These are phyloP conservation scores for Hysterium pulicare DNA, from an alignment of 2,329 filamentous ascomycete species.

Conservation along the genomic window DNA sequence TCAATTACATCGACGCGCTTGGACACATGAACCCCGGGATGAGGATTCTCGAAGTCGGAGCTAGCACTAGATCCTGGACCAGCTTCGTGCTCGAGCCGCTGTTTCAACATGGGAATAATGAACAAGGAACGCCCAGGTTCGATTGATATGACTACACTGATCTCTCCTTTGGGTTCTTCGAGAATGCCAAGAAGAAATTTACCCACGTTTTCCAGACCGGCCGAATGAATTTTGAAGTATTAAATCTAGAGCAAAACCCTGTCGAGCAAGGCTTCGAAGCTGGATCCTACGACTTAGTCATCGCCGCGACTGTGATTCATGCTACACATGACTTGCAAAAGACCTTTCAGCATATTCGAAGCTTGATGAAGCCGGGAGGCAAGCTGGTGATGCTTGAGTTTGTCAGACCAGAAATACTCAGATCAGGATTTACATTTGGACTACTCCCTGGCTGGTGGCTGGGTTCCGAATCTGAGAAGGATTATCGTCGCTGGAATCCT, in stretches of 20 bases:
- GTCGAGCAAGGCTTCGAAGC: constrained; percentile 1
- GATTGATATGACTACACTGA: not conserved
- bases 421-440: constrained; percentile 5
- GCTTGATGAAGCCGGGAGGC: constrained; percentile 7
- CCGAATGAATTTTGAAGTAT: not conserved
- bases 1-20: not conserved
- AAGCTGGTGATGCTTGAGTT: constrained; percentile 5
- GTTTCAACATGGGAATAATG: not conserved
- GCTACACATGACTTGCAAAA: constrained; percentile 2
- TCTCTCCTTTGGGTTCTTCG: constrained; percentile 3
- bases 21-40: not conserved
- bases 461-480: constrained; percentile 11
- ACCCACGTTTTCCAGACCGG: not conserved
- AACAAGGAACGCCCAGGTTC: not conserved
- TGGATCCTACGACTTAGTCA: constrained; percentile 6
- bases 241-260: constrained; percentile 1
- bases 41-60: not conserved
- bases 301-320: constrained; percentile 6
- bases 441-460: constrained; percentile 7
- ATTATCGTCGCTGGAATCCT: constrained; percentile 23
- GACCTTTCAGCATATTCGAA: constrained; percentile 1
- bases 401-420: not conserved
- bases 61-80: not conserved
- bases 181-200: not conserved
- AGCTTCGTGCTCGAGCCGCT: not conserved